Evolutionary conservation across 805 yeast genomes (phyloP), one percentile per base, ranked within the genome.

Genomic region (Myxozyma vanderwaltii): DNA sequence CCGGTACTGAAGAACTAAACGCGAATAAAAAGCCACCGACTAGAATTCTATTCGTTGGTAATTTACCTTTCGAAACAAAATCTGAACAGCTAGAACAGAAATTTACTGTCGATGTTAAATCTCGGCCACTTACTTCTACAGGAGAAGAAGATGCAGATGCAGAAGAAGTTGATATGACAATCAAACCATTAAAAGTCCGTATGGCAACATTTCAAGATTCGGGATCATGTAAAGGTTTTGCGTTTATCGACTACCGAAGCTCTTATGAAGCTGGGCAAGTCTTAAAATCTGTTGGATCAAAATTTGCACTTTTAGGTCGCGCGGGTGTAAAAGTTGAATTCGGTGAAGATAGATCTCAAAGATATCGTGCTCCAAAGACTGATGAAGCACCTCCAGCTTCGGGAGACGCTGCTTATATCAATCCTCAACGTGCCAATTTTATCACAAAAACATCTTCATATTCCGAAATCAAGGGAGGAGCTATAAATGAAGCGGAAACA

Each of bases 191-290:
- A 29, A 51, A 83, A 65, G 83, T 92, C 54, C 82, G 99, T 73
- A 92, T 91, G 95, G 98, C 98, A 2, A 91, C 99, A n/a, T 92
- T 92, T 74, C 91, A 94, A 75, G 99, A 92, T 71, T 44, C 88
- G 51, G 98, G 97, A 1, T 92, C 91, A 71, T 92, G 98, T 78
- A 94, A 94, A 74, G 98, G 98, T 1, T 92, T 92, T 77, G 91
- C 96, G 1, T 92, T 94, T 70, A 77, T 92, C 36, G 98, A 92
- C 73, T 92, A 91, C 75, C 82, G 78, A 63, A 86, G 85, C 64
- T 89, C 86, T 63, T 84, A 82, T 39, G 91, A 94, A 7, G 91
- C 97, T 31, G 88, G 94, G 0, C 79, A 79, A 38, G 98, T 97
- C 0, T 77, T 94, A 63, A 83, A 81, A 92, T 89, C 64, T 86